Base-by-base conservation (phyloP, 2,329 filamentous ascomycete genomes). In the Neopestalotiopsis sp. region DNA sequence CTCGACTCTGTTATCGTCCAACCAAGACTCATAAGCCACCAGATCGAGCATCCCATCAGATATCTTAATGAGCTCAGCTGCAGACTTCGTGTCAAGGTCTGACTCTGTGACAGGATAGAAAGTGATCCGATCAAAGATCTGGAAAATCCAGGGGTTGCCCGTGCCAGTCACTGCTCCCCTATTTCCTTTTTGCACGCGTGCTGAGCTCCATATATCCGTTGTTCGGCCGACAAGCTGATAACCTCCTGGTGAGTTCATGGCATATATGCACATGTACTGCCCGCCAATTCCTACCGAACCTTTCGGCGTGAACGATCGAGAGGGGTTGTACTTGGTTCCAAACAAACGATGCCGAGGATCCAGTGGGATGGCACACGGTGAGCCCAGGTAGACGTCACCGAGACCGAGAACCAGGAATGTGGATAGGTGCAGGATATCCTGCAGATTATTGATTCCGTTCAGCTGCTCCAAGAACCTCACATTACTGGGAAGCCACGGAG, bases 401-500 rank as follows among this genome's bases (percentile, higher is more conserved):
- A 82, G 10, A 81, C 78, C 13, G 1, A 77, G 71, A 14, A 77
- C 75, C 1, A 83, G 71, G 67, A 75, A 81, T 5, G 74, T 73
- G 0, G 78, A 77, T 34, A 79, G 76, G 12, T 78, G 71, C 6
- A 81, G 72, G 0, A 74, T 72, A 45, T 79, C 75, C 13, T 80
- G 77, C 1, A 81, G 78, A 2, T 76, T 74, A 30, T 74, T 67
- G 3, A 82, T 75, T 0, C 76, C 81, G 65, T 83, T 84, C 65
- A 78, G 80, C 45, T 77, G 74, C 4, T 79, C 75, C 2, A 84
- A 70, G 68, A 91, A 92, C 1, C 85, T 82, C 56, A 90, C 81
- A 67, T 91, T 91, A 71, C 88, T 87, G 0, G 90, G 90, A 0
- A 91, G 81, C 34, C 34, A 38, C 34, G 34, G 34, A 38, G 34